Base-by-base conservation (phyloP, 2,329 filamentous ascomycete species). In the Arthrobotrys sinensis region DNA sequence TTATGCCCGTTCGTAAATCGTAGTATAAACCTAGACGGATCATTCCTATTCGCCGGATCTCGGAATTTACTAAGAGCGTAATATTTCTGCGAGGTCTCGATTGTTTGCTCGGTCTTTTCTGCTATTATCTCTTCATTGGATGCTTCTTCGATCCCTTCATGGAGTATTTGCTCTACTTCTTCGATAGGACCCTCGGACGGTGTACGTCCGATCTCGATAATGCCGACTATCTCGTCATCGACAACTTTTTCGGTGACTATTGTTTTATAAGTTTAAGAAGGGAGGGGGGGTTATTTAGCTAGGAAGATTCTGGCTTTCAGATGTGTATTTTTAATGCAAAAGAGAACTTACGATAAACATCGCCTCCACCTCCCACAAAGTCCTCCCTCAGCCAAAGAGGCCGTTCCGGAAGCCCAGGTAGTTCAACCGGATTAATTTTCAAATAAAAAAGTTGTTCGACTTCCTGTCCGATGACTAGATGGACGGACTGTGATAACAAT, bases 1-100 rank as follows among this genome's bases (percentile, higher is more conserved):
- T 28, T 32, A 64, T 78, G 75, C 4, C 62, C 62, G 40, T 55
- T 78, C 40, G 43, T 8, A 71, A 78, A 72, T 63, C 66, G 40
- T 19, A 78, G n/a, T 1, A 28, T 28, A 55, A 67, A 64, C 38
- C 34, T 60, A 14, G 24, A 32, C 40, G 36, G 24, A 57, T 55
- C 55, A 8, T 48, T 53, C 32, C 21, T 32, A 34, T 43, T 16
- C 19, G 14, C 12, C 16, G 36, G 32, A 36, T 75, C 36, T 46
- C 40, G 19, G 1, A 55, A 10, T 21, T 50, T 50, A 32, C 11
- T 19, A 24, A 69, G 36, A 3, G 38, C 14, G 34, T 38, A 77
- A 46, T 60, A 63, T 4, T 63, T 36, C 40, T n/a, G 46, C 12
- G 19, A 40, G 3, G 7, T 50, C 12, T 46, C 36, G 5, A 12